These are phyloP conservation scores for Emmonsia crescens DNA, from an alignment of 2,329 filamentous ascomycete genomes.

Conservation along the genomic window DNA sequence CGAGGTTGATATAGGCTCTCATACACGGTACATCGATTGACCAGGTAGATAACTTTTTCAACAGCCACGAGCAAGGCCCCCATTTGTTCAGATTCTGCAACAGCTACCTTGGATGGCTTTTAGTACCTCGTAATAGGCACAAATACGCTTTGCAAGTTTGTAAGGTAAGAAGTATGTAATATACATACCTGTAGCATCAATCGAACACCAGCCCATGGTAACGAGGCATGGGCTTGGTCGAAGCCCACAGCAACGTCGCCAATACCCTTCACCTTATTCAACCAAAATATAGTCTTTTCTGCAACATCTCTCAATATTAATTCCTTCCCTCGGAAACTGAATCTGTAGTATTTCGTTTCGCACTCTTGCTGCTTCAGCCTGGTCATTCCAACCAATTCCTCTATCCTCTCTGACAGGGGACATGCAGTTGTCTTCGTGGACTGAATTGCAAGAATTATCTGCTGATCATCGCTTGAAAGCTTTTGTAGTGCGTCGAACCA, in stretches of 20 bases:
- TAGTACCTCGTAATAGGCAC: background rate
- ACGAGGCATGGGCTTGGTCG: constrained; percentile 22
- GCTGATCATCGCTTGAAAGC: background rate
- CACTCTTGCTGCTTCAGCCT: background rate
- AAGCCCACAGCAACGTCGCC: constrained; percentile 23
- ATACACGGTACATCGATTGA: constrained; percentile 12
- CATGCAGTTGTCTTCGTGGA: too few relatives aligned
- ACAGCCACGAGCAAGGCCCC: constrained; percentile 11
- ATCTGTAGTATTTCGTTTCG: constrained; percentile 1
- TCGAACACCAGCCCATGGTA: constrained; percentile 24
- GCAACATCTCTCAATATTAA: constrained; percentile 7
- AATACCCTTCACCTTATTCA: constrained; percentile 9
- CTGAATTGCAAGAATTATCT: background rate
- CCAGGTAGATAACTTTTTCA: constrained; percentile 11
- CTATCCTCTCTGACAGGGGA: constrained; percentile 15
- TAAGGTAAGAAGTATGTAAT: background rate
- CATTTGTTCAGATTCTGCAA: constrained; percentile 13
- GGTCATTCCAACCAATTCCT: background rate
- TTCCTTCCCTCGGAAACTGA: constrained; percentile 5
- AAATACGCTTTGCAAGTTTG: background rate
- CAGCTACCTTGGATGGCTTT: background rate
- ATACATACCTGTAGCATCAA: constrained; percentile 21
- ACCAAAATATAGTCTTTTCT: constrained; percentile 6
- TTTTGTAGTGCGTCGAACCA: background rate
- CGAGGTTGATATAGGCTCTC: constrained; percentile 9